A percentile compares a stretch with the other conserved stretches of the same genome.
Conservation (phyloP, 805 yeast species). For the Peterozyma xylosa region DNA sequence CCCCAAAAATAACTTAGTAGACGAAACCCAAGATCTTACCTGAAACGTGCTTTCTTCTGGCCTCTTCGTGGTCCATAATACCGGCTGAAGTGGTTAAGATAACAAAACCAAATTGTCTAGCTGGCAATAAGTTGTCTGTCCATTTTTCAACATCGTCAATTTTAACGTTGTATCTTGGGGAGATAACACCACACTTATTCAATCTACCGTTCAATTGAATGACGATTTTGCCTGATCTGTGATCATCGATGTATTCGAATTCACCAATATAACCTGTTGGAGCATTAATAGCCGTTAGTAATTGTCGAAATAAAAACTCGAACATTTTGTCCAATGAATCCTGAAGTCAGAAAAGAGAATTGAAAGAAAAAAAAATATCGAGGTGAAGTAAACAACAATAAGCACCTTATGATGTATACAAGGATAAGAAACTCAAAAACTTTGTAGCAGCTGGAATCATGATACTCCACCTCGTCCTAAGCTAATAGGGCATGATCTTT, state of each 20-base stretch:
- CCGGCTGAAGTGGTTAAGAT: constrained; percentile 99
- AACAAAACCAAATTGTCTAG: constrained; percentile 98
- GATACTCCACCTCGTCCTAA: too few species aligned
- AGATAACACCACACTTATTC: constrained; percentile 98
- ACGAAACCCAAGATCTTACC: constrained; percentile 99
- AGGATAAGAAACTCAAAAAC: not conserved
- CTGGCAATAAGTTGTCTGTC: constrained; percentile 97
- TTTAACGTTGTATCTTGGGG: constrained; percentile 98
- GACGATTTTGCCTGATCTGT: constrained; percentile 98
- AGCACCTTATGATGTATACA: constrained; percentile 14
- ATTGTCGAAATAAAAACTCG: constrained; percentile 23
- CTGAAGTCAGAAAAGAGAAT: not conserved
- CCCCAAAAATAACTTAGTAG: constrained; percentile 44
- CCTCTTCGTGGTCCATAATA: constrained; percentile 99
- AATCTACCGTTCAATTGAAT: constrained; percentile 97
- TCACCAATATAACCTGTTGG: constrained; percentile 79
- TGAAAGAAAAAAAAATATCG: constrained; percentile 39
- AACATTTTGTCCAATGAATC: not conserved
- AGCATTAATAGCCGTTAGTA: constrained; percentile 23
- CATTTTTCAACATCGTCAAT: constrained; percentile 95
- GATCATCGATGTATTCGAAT: constrained; percentile 98
- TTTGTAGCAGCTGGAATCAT: too few species aligned
- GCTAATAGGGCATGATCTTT: too few species aligned
- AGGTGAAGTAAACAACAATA: constrained; percentile 61
- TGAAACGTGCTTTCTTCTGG: constrained; percentile 99